These are phyloP conservation scores for Aschersonia sp. DNA, from an alignment of 2,329 filamentous ascomycete species.

Conservation along the genomic window DNA sequence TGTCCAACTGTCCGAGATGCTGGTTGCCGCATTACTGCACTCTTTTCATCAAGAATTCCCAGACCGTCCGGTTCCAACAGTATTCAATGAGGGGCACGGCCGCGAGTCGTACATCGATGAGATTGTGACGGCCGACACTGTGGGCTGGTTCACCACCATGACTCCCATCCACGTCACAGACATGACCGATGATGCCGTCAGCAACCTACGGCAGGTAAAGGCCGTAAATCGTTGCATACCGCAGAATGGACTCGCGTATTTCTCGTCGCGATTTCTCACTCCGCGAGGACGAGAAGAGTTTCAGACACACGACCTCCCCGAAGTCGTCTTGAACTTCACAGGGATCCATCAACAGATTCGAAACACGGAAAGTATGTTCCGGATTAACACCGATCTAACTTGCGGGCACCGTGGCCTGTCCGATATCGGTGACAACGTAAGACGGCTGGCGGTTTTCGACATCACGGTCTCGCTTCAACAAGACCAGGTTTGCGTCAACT, in stretches of 20 bases:
- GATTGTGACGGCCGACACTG: conserved; percentile 17
- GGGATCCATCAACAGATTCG: not conserved
- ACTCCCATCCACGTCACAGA: conserved; percentile 10
- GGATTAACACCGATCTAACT: not conserved
- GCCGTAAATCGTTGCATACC: not conserved
- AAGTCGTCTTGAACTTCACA: not conserved
- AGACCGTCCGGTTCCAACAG: too few species aligned
- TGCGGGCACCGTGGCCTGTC: not conserved
- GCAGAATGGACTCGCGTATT: not conserved
- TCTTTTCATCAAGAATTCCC: too few species aligned
- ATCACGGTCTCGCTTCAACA: not conserved
- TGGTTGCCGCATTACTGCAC: too few species aligned
- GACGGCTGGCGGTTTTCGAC: not conserved
- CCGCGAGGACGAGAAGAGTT: not conserved
- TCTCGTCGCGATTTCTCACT: not conserved
- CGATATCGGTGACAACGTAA: not conserved
- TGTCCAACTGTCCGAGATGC: too few species aligned
- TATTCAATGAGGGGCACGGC: too few species aligned
- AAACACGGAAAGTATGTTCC: not conserved
- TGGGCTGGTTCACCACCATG: conserved; percentile 25
- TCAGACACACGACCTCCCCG: not conserved
- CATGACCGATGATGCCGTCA: not conserved
- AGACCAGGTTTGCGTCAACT: not conserved
- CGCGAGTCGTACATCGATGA: conserved; percentile 14
- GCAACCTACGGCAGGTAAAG: not conserved